Conservation (phyloP, 2,329 filamentous ascomycete species). For the Aspergillus japonicus region DNA sequence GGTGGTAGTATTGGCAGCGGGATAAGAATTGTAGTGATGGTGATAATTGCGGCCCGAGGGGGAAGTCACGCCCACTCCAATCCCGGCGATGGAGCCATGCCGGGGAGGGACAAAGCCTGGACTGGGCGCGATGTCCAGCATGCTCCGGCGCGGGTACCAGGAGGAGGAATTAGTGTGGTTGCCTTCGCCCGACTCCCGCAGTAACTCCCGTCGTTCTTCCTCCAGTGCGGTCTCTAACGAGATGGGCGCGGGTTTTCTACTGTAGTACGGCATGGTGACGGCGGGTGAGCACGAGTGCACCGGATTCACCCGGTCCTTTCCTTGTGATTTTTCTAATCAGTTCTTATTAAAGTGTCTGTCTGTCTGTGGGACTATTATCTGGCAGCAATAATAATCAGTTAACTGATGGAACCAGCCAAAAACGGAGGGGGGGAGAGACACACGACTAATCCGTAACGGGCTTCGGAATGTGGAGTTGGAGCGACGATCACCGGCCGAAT, state of each 20-base stretch:
- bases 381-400: neutral
- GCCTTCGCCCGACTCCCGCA: constrained; percentile 63
- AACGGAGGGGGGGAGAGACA: neutral
- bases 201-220: constrained; percentile 72
- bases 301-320: neutral
- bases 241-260: constrained; percentile 50
- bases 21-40: constrained; percentile 28
- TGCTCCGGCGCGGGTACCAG: constrained; percentile 65
- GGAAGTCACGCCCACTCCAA: constrained; percentile 35
- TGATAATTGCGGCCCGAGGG: constrained; percentile 26
- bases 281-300: constrained; percentile 15
- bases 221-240: constrained; percentile 75
- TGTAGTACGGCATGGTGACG: constrained; percentile 27
- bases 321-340: neutral
- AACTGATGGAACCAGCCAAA: neutral
- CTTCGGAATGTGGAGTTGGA: constrained; percentile 13
- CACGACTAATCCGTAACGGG: constrained; percentile 8
- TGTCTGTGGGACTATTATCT: neutral
- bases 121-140: constrained; percentile 61
- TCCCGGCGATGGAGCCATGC: constrained; percentile 42
- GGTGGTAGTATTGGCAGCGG: constrained; percentile 34
- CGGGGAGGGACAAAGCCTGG: constrained; percentile 39
- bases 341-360: neutral
- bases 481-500: neutral
- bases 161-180: constrained; percentile 48